Base-by-base conservation (phyloP, 495 filamentous ascomycete species). In the Talaromyces thailandensis region DNA sequence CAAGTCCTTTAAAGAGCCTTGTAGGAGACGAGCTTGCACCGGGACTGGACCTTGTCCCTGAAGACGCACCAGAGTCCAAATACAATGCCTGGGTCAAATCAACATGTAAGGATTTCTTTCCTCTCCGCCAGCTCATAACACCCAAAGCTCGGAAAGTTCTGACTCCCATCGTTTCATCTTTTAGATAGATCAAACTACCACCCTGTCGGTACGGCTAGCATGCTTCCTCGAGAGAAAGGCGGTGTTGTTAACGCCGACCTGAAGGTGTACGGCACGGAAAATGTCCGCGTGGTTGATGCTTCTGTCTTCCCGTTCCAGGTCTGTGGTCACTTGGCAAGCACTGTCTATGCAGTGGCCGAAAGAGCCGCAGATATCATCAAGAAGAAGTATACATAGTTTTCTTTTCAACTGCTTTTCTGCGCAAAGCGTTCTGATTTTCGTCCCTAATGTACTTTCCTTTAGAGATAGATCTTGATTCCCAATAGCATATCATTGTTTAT, bases 281-380 rank as follows among this genome's bases (percentile, higher is more conserved):
- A 78, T 59, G 63, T 86, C 18, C 71, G 82, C 4, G 73, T 84
- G 1, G 72, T 82, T 5, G 83, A 86, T 69, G 82, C 82, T 6
- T 81, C 79, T 21, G 68, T 87, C 18, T 68, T 86, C 31, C 85
- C 85, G 2, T 64, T 87, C 60, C 77, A 85, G 25, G 74, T 83
- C 1, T 69, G 74, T n/a, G 78, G 75, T 0, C 82, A 87, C 71
- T 72, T 79, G 35, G 73, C 74, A 24, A 70, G 77, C 2, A 82
- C 77, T 0, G 68, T 85, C 5, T 89, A 88, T 67, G 84, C 84
- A 0, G 68, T 88, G 63, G 84, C 83, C 29, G 83, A 86, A 71
- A 82, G 77, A 64, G 83, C 70, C 5, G 79, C 82, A 7, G 73
- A 76, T 59, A 61, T 85, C 65, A 81, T 84, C 64, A 83, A 82